Conservation (phyloP, 495 filamentous ascomycete species). For the Talaromyces proteolyticus region DNA sequence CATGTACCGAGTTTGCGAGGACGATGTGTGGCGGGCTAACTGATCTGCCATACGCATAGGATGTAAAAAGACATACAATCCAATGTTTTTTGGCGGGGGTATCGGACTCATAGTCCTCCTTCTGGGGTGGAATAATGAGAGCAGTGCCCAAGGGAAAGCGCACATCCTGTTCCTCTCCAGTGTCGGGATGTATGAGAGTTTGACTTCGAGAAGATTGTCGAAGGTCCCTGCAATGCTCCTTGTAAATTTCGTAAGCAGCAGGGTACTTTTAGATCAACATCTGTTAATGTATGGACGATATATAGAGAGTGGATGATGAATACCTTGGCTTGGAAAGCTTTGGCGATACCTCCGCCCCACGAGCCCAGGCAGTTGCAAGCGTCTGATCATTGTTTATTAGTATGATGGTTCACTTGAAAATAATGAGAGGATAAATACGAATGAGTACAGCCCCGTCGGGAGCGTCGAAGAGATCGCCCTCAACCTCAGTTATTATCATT, state of each 20-base stretch:
- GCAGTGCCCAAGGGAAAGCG: slow-evolving; percentile 28
- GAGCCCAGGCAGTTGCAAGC: slow-evolving; percentile 39
- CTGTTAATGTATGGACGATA: neutral
- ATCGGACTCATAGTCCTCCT: slow-evolving; percentile 17
- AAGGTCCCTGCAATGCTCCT: slow-evolving; percentile 21
- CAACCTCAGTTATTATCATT: slow-evolving; percentile 18
- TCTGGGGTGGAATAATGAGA: slow-evolving; percentile 38
- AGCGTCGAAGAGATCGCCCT: slow-evolving; percentile 38
- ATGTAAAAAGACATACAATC: slow-evolving; percentile 46
- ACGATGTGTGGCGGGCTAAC: slow-evolving; percentile 24
- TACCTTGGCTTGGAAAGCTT: slow-evolving; percentile 26
- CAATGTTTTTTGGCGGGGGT: slow-evolving; percentile 27
- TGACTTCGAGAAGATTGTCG: neutral
- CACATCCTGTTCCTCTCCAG: slow-evolving; percentile 4
- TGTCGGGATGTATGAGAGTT: slow-evolving; percentile 4
- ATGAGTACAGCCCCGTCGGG: slow-evolving; percentile 37
- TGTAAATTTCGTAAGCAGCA: slow-evolving; percentile 29
- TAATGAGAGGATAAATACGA: slow-evolving; percentile 19
- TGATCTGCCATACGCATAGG: slow-evolving; percentile 20
- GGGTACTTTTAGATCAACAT: slow-evolving; percentile 31
- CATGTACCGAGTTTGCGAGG: slow-evolving; percentile 28
- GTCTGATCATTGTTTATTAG: slow-evolving; percentile 22
- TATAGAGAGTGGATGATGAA: neutral
- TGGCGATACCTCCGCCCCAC: slow-evolving; percentile 41
- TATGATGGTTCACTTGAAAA: neutral